phyloP scores from a whole-genome alignment of 2,329 filamentous ascomycete genomes.

The Alternaria gaisen region DNA sequence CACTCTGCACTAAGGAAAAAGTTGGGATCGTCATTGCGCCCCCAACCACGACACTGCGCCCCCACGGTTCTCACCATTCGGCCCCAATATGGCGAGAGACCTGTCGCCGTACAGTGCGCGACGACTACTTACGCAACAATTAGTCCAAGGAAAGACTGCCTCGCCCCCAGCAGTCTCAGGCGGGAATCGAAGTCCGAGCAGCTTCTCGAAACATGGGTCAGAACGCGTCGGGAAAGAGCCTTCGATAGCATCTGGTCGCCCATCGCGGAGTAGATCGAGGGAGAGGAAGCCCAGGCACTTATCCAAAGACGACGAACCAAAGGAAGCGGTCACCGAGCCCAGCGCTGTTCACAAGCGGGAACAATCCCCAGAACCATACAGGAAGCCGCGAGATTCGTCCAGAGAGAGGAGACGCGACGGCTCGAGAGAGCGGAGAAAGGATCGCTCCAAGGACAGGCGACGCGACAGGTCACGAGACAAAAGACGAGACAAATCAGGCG shows the following conservation, averaged over 20 bases:
- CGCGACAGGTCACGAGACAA: constrained; percentile 27
- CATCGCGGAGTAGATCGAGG: constrained; percentile 27
- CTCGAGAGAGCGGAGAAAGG: constrained; percentile 19
- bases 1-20: constrained; percentile 3
- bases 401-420: constrained; percentile 24
- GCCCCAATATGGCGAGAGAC: constrained; percentile 36
- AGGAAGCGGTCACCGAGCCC: constrained; percentile 24
- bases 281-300: constrained; percentile 19
- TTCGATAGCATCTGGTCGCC: constrained; percentile 17
- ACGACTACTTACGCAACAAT: constrained; percentile 39
- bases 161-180: constrained; percentile 27
- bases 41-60: constrained; percentile 11
- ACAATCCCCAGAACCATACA: constrained; percentile 42
- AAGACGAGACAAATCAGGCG: constrained; percentile 17
- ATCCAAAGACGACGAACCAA: constrained; percentile 25
- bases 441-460: constrained; percentile 27
- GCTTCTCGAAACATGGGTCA: constrained; percentile 15
- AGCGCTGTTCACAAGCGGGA: constrained; percentile 20
- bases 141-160: constrained; percentile 26
- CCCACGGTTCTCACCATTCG: constrained; percentile 9
- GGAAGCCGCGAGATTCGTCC: constrained; percentile 30
- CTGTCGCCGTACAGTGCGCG: constrained; percentile 46
- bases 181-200: constrained; percentile 25
- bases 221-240: constrained; percentile 23
- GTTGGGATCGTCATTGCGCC: constrained; percentile 24